Evolutionary conservation across 2,329 filamentous ascomycete species (phyloP).

Genomic region (Phyllosticta citrichinensis): DNA sequence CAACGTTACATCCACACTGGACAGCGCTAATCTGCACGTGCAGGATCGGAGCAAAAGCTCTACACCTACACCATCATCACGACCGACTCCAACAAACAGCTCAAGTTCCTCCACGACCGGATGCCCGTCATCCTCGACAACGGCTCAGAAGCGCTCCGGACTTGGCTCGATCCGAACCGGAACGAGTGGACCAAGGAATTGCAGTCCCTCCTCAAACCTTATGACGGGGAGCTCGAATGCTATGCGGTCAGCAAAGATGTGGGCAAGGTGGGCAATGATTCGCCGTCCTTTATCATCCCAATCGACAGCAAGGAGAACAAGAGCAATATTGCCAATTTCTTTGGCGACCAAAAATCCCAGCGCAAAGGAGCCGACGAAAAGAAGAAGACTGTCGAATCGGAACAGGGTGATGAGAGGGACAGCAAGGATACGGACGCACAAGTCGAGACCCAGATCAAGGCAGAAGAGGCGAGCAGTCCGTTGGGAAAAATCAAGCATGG

Average conservation of each 20-base stretch:
- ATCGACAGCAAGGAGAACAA: slow-evolving; percentile 81
- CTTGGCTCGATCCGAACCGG: slow-evolving; percentile 67
- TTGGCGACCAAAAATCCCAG: slow-evolving; percentile 46
- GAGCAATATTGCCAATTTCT: slow-evolving; percentile 89
- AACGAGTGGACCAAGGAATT: slow-evolving; percentile 69
- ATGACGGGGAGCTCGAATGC: slow-evolving; percentile 65
- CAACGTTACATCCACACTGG: slow-evolving; percentile 3
- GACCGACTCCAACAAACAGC: slow-evolving; percentile 70
- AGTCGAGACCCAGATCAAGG: slow-evolving; percentile 33
- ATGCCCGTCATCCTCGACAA: slow-evolving; percentile 92
- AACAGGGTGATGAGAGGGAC: slow-evolving; percentile 10
- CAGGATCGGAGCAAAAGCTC: slow-evolving; percentile 54
- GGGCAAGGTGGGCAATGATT: slow-evolving; percentile 89
- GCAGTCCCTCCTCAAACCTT: slow-evolving; percentile 71
- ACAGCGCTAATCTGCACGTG: slow-evolving; percentile 14
- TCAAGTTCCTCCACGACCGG: slow-evolving; percentile 81
- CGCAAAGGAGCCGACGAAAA: slow-evolving; percentile 18
- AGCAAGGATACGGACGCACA: slow-evolving; percentile 18
- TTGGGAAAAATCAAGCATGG: slow-evolving; percentile 17
- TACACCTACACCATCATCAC: slow-evolving; percentile 95
- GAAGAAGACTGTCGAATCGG: not conserved
- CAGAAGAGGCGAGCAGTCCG: slow-evolving; percentile 33
- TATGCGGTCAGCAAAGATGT: slow-evolving; percentile 85
- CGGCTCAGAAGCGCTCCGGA: slow-evolving; percentile 56
- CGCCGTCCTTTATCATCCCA: slow-evolving; percentile 71